Percentiles rank a stretch among this genome's conserved stretches.
phyloP scores from a whole-genome alignment of 768 basidiomycete genomes.

The Suillus tomentosus region DNA sequence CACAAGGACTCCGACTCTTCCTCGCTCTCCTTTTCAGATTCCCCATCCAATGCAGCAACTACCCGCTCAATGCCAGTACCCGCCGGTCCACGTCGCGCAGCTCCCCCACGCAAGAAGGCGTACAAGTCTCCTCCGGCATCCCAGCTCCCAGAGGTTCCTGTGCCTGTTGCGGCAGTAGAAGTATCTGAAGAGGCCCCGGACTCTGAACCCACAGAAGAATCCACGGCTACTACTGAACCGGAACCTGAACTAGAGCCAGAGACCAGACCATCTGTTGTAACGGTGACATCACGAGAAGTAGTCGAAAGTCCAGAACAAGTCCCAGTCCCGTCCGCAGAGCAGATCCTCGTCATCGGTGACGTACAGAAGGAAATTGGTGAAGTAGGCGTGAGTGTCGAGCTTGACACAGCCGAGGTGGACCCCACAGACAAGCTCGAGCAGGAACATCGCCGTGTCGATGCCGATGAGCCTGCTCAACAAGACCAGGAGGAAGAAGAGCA shows the following conservation, averaged over 20 bases:
- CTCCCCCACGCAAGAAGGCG: slow-evolving; percentile 69
- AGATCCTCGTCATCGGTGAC: slow-evolving; percentile 9
- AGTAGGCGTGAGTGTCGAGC: slow-evolving; percentile 9
- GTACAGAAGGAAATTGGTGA: slow-evolving; percentile 19
- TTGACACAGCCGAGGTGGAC: slow-evolving; percentile 16
- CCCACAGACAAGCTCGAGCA: slow-evolving; percentile 16
- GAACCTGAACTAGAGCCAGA: background rate
- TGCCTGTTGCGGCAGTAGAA: slow-evolving; percentile 17
- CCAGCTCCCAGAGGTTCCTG: slow-evolving; percentile 30
- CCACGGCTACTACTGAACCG: background rate
- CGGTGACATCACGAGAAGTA: slow-evolving; percentile 9
- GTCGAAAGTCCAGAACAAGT: slow-evolving; percentile 11
- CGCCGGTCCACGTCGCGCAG: slow-evolving; percentile 70
- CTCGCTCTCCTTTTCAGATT: slow-evolving; percentile 24
- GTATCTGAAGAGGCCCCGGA: background rate
- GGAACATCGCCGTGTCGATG: slow-evolving; percentile 19
- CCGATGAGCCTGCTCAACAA: slow-evolving; percentile 10
- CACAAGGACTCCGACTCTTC: slow-evolving; percentile 29
- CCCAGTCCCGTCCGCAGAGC: slow-evolving; percentile 6
- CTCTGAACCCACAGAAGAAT: background rate
- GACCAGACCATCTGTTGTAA: slow-evolving; percentile 7
- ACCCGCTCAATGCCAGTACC: slow-evolving; percentile 72
- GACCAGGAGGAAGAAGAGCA: slow-evolving; percentile 16
- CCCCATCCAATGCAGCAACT: slow-evolving; percentile 24
- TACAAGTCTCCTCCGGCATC: slow-evolving; percentile 50